A percentile compares a stretch with the other conserved stretches of the same genome.
Evolutionary conservation across 768 basidiomycete genomes (phyloP).

Genomic region (Porphyrellus cyaneotinctus): DNA sequence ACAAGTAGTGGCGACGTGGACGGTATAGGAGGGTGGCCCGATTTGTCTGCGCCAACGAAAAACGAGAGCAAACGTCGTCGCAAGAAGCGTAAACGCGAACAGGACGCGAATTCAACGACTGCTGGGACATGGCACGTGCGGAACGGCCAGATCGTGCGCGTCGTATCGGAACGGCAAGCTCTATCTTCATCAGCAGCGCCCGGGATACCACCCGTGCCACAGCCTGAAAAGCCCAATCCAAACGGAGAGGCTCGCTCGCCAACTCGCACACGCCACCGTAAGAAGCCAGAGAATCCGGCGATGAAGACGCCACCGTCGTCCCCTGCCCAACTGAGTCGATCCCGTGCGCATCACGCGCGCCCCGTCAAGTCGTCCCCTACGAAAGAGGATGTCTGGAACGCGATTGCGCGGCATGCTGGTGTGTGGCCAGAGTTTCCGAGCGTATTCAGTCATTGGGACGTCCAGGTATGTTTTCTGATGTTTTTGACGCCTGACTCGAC

Average conservation of each 20-base stretch:
- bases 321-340: not conserved
- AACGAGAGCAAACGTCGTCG: not conserved
- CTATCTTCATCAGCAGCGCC: not conserved
- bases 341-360: not conserved
- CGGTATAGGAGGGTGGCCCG: not conserved
- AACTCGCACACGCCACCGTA: not conserved
- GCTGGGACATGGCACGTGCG: conserved; percentile 10
- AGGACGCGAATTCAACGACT: not conserved
- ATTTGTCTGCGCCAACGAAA: not conserved
- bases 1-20: no score
- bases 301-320: conserved; percentile 1
- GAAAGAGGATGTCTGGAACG: not conserved
- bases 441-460: conserved; percentile 18
- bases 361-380: not conserved
- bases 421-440: conserved; percentile 16
- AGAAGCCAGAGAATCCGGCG: not conserved
- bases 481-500: not conserved
- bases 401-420: not conserved
- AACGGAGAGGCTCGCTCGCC: not conserved
- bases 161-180: not conserved
- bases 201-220: not conserved
- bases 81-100: not conserved
- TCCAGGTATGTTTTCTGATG: conserved; percentile 21
- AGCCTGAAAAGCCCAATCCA: not conserved
- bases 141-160: conserved; percentile 14